Percentiles rank a stretch among this genome's conserved stretches.
Conservation (phyloP, 139 green algal species). For the Mesotaenium endlicherianum region DNA sequence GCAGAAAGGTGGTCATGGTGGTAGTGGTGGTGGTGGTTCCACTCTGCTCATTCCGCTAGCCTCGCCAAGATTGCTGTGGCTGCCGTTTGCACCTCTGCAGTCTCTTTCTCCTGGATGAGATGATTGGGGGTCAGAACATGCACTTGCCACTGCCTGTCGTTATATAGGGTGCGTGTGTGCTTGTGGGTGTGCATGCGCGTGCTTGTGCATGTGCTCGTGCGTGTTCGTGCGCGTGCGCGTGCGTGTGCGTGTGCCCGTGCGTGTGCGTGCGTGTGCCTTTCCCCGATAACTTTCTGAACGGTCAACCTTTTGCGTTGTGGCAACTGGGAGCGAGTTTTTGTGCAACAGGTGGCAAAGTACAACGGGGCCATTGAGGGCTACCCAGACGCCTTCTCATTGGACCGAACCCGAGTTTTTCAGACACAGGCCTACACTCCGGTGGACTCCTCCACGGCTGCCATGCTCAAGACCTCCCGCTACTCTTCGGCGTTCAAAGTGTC, state of each 20-base stretch:
- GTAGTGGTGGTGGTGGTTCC: no score
- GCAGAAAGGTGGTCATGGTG: no score
- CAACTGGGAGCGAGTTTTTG: not conserved
- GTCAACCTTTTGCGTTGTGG: not conserved
- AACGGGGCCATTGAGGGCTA: conserved; percentile 78
- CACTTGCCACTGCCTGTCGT: no score
- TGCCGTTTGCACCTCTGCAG: no score
- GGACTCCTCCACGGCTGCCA: conserved; percentile 86
- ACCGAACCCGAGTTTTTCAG: conserved; percentile 77
- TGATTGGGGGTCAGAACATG: no score
- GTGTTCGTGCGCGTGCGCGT: not conserved
- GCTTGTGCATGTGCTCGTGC: not conserved
- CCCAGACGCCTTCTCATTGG: conserved; percentile 72
- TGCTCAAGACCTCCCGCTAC: conserved; percentile 62
- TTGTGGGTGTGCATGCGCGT: no score
- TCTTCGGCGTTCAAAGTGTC: conserved; percentile 16
- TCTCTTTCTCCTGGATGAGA: no score
- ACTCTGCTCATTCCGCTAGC: no score
- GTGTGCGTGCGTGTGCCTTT: not conserved
- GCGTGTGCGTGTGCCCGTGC: not conserved
- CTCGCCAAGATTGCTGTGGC: no score
- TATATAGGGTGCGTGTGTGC: no score
- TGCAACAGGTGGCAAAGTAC: conserved; percentile 52
- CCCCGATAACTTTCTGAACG: not conserved
- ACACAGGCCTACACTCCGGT: conserved; percentile 80